These are phyloP conservation scores for Fusarium sp. DNA, from an alignment of 2,329 filamentous ascomycete species.

Conservation along the genomic window DNA sequence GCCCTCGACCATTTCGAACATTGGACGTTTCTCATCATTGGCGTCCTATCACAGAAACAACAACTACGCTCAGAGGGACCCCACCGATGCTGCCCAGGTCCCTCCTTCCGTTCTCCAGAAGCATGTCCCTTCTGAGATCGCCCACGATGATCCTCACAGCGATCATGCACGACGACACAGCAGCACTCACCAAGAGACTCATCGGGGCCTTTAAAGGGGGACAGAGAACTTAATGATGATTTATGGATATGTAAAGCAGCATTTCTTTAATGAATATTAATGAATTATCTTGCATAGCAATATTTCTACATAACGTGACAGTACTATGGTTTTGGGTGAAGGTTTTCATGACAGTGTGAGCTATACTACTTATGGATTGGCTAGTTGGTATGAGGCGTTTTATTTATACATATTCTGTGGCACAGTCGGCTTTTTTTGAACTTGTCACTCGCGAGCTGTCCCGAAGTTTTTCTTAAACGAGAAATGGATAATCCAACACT, in stretches of 20 bases:
- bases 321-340: too few species aligned
- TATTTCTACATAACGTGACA: too few species aligned
- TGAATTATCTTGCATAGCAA: conserved; percentile 12
- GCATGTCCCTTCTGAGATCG: conserved; percentile 60
- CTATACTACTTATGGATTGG: too few species aligned
- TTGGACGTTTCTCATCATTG: too few species aligned
- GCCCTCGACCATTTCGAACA: background rate
- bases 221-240: conserved; percentile 11
- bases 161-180: conserved; percentile 62
- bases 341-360: too few species aligned
- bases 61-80: conserved; percentile 54
- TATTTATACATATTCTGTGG: too few species aligned
- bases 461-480: too few species aligned
- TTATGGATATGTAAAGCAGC: conserved; percentile 39
- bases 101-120: conserved; percentile 66
- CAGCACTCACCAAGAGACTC: conserved; percentile 61
- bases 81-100: conserved; percentile 68
- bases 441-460: too few species aligned
- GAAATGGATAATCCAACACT: too few species aligned
- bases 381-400: too few species aligned
- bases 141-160: conserved; percentile 59
- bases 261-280: conserved; percentile 32
- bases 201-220: conserved; percentile 58
- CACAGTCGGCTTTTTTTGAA: too few species aligned
- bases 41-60: conserved; percentile 23